Evolutionary conservation across 2,329 filamentous ascomycete genomes (phyloP), one percentile per base, ranked within the genome.

Genomic region (Colletotrichum plurivorum): DNA sequence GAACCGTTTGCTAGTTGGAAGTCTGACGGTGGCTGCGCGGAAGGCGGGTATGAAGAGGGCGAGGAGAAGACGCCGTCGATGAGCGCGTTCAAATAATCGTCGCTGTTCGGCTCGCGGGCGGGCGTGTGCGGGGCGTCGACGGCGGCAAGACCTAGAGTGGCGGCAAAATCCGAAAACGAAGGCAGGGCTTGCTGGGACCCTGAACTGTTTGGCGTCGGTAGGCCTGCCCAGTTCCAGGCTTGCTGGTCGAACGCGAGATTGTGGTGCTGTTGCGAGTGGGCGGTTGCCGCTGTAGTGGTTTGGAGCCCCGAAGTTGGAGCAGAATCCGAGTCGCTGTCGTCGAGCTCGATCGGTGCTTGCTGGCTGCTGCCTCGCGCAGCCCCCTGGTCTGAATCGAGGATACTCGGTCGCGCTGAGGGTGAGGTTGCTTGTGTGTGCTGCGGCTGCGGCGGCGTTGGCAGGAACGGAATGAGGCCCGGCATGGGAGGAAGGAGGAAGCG

Each of bases 21-120:
- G 49, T 69, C 52, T 54, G 70, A 64, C 54, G 70, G 65, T 46
- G 71, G n/a, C 41, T 65, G 53, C 20, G 69, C 72, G 67, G 80
- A 77, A 46, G 75, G 71, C 5, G 78, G 78, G 57, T 81, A 81
- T 15, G 71, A 75, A 20, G 80, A 80, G 22, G 79, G 79, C 2
- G 80, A 81, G 10, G 79, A 81, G 61, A 79, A 79, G 15, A 79
- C 74, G 58, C 67, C 68, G 46, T 76, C 74, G 48, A 73, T 69
- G 27, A 81, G 62, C n/a, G 67, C 71, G 48, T 60, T 61, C 20
- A 81, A 69, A 43, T 73, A 74, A 16, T 71, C 63, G 48, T 77
- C 73, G 25, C 57, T 63, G 52, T 63, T 57, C 10, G 52, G 46
- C 15, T 70, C 57, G 45, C 36, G 67, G 25, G 45, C 45, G 2